Base-by-base conservation (phyloP, 164 flowering plant genomes). In the Houttuynia cordata region DNA sequence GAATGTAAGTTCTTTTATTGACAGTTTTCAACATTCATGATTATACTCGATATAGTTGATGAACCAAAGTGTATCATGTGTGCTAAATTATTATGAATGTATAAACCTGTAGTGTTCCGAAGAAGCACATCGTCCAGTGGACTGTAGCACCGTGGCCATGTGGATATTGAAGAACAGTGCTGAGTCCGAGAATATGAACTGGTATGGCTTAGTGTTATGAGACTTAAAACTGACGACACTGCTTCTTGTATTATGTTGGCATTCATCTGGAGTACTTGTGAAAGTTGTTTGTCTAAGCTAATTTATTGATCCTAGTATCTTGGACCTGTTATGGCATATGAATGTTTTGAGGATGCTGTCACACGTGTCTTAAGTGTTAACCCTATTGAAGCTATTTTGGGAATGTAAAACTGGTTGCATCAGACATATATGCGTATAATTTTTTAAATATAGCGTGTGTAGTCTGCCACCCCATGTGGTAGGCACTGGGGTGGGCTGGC, bases 91-190 rank as follows among this genome's bases (percentile, higher is more conserved):
- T 30, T 10, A 42, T 30, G 37, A 30, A 13, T 49, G 40, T 18
- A 0, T 20, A 17, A 17, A 65, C 30, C 23, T 76, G 37, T 74
- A 86, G 85, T 90, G 97, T 67, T 75, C 81, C 2, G 89, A 88
- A 71, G 99, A 88, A 72, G 91, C 91, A 71, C 97, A 88, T 62
- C 94, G 97, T 56, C 97, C 99, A 12, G 90, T 90, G 42, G 95
- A 85, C 60, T 92, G 98, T 54, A 78, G 63, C 15, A 86, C 85
- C 20, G 92, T 84, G 63, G 72, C 76, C 4, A 87, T 70, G 68
- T 87, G 96, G 93, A 79, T 80, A 30, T 65, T 78, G 78, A 90
- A 84, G 81, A 84, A 87, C 59, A 78, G 80, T 53, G 84, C 87
- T 1, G 97, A 87, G 60, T 79, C 91, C 23, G 93, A 83, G 66